A percentile compares a stretch with the other conserved stretches of the same genome.
phyloP scores from a whole-genome alignment of 2,329 filamentous ascomycete species.

The Zasmidium citrigriseum region DNA sequence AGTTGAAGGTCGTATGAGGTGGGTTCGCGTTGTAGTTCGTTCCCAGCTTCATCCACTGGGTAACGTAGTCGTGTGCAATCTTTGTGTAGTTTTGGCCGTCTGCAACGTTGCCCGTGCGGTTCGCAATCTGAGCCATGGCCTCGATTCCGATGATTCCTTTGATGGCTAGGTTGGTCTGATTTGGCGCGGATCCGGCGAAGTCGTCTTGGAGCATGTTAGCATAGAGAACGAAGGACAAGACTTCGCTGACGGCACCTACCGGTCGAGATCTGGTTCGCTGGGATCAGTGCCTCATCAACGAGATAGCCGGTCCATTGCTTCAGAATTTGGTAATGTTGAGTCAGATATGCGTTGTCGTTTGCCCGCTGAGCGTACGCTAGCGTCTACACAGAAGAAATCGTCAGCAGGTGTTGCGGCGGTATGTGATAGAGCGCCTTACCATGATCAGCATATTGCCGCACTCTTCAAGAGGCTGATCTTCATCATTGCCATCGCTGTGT shows the following conservation, averaged over 20 bases:
- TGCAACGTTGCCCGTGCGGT: conserved; percentile 44
- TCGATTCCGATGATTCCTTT: conserved; percentile 63
- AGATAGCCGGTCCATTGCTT: conserved; percentile 59
- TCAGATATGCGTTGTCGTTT: conserved; percentile 52
- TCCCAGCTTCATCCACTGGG: conserved; percentile 31
- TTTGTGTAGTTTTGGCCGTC: conserved; percentile 46
- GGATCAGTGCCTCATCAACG: conserved; percentile 55
- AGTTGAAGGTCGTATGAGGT: conserved; percentile 52
- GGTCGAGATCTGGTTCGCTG: conserved; percentile 50
- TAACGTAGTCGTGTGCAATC: conserved; percentile 55
- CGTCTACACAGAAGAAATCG: too few relatives aligned
- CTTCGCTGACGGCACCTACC: conserved; percentile 5
- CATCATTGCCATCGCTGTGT: conserved; percentile 37
- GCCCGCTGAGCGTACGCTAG: conserved; percentile 61
- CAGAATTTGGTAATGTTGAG: conserved; percentile 53
- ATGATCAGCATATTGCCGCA: too few relatives aligned
- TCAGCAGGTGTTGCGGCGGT: conserved; percentile 61
- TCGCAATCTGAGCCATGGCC: conserved; percentile 58
- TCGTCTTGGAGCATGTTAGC: conserved; percentile 43
- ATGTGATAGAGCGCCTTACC: too few relatives aligned
- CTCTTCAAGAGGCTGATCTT: conserved; percentile 60
- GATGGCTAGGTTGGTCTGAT: conserved; percentile 57
- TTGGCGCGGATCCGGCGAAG: conserved; percentile 35
- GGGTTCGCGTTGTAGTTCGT: conserved; percentile 35
- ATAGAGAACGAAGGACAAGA: not conserved